Percentiles rank a stretch among this genome's conserved stretches.
Conservation (phyloP, 2,329 filamentous ascomycete genomes). For the Penicillium sp. region DNA sequence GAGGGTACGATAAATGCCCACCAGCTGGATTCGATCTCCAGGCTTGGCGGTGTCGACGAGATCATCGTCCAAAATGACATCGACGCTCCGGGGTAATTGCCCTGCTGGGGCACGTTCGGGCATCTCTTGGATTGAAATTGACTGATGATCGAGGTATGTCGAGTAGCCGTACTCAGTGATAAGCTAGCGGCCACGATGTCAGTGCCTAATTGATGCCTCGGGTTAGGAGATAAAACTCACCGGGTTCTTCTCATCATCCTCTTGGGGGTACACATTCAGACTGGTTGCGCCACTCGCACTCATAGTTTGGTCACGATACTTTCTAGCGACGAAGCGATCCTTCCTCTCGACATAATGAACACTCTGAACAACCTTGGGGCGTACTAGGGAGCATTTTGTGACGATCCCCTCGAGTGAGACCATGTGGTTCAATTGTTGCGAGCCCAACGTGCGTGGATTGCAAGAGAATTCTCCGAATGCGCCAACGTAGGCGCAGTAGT, state of each 20-base stretch:
- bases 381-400: slow-evolving; percentile 88
- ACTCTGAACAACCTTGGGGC: slow-evolving; percentile 96
- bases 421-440: slow-evolving; percentile 89
- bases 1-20: slow-evolving; percentile 91
- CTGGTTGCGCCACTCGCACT: slow-evolving; percentile 79
- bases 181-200: slow-evolving; percentile 46
- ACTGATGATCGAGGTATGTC: slow-evolving; percentile 94
- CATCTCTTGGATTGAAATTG: slow-evolving; percentile 98
- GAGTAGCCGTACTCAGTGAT: slow-evolving; percentile 95
- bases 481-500: slow-evolving; percentile 96
- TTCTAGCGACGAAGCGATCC: slow-evolving; percentile 79
- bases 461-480: slow-evolving; percentile 93
- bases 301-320: slow-evolving; percentile 97
- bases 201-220: not conserved
- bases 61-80: slow-evolving; percentile 95
- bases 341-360: slow-evolving; percentile 92
- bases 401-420: slow-evolving; percentile 97
- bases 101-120: slow-evolving; percentile 92
- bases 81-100: slow-evolving; percentile 89
- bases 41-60: slow-evolving; percentile 93
- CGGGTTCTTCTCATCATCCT: slow-evolving; percentile 89
- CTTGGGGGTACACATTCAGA: slow-evolving; percentile 87
- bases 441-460: slow-evolving; percentile 89
- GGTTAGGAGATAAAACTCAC: slow-evolving; percentile 30
- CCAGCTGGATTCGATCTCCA: slow-evolving; percentile 90